A percentile compares a stretch with the other conserved stretches of the same genome.
phyloP scores from a whole-genome alignment of 305 asterid genomes.

The Rubia peregrina region DNA sequence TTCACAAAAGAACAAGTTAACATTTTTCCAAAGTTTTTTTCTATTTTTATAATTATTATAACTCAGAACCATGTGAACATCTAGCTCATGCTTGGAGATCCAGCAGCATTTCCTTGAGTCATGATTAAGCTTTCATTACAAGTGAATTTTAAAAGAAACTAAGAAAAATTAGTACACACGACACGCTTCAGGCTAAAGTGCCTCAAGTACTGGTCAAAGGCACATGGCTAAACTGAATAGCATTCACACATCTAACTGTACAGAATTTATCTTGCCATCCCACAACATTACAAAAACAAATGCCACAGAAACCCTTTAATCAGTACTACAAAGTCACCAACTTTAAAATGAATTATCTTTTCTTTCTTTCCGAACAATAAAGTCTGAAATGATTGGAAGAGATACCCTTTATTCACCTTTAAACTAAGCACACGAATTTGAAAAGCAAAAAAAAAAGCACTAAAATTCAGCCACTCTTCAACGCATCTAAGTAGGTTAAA shows the following conservation, averaged over 20 bases:
- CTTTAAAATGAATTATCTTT: slow-evolving; percentile 17
- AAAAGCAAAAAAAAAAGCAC: neutral
- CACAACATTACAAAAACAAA: slow-evolving; percentile 34
- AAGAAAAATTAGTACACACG: slow-evolving; percentile 22
- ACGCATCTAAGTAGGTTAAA: neutral
- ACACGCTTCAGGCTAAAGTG: slow-evolving; percentile 34
- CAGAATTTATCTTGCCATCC: slow-evolving; percentile 21
- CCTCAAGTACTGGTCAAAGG: slow-evolving; percentile 29
- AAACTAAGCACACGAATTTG: neutral
- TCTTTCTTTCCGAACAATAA: neutral
- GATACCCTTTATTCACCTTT: neutral
- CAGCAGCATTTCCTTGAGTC: slow-evolving; percentile 27
- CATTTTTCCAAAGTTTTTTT: slow-evolving; percentile 16
- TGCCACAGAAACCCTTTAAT: slow-evolving; percentile 28
- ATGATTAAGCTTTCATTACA: slow-evolving; percentile 14
- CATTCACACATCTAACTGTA: slow-evolving; percentile 28
- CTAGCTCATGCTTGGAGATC: slow-evolving; percentile 45
- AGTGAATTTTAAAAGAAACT: slow-evolving; percentile 14
- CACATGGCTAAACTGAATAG: slow-evolving; percentile 27
- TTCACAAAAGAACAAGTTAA: slow-evolving; percentile 34
- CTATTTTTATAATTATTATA: neutral
- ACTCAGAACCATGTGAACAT: slow-evolving; percentile 49
- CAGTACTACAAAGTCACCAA: slow-evolving; percentile 31
- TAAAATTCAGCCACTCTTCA: neutral
- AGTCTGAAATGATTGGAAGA: slow-evolving; percentile 11